Percentiles rank a stretch among this genome's conserved stretches.
phyloP scores from a whole-genome alignment of 148 eudicot genomes.

The Persicaria tinctoria region DNA sequence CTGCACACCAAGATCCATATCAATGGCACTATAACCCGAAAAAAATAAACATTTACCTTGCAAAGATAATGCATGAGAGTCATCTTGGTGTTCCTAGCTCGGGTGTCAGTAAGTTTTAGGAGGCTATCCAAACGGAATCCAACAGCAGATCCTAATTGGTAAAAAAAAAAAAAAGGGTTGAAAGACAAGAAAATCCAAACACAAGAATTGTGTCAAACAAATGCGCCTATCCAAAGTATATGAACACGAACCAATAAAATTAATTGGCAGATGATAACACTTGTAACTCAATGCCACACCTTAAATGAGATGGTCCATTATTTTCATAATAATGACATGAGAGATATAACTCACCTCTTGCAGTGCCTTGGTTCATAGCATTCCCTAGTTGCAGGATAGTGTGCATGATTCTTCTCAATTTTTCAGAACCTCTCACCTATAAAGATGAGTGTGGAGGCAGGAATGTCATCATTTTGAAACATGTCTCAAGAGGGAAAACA shows the following conservation, averaged over 20 bases:
- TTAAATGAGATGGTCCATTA: not conserved
- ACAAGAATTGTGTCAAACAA: not conserved
- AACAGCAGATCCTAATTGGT: constrained; percentile 53
- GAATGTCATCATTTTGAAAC: not conserved
- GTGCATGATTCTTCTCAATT: constrained; percentile 56
- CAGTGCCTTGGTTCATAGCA: constrained; percentile 64
- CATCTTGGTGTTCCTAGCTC: constrained; percentile 58
- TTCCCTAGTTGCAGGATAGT: constrained; percentile 52
- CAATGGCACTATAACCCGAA: not conserved
- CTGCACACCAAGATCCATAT: not conserved
- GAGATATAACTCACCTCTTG: constrained; percentile 36
- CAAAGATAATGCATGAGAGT: constrained; percentile 67
- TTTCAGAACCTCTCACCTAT: constrained; percentile 48
- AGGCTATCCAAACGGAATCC: constrained; percentile 70
- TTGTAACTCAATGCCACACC: not conserved
- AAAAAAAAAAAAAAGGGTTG: not conserved
- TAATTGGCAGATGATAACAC: not conserved
- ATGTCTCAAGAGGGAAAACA: not conserved
- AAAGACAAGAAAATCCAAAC: not conserved
- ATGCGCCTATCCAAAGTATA: constrained; percentile 5
- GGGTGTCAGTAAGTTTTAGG: constrained; percentile 55
- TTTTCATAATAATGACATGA: not conserved
- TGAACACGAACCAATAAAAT: not conserved
- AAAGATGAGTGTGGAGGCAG: not conserved
- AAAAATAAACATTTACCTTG: constrained; percentile 30